Conservation (phyloP, 2,329 filamentous ascomycete genomes). For the Neonectria sp. region DNA sequence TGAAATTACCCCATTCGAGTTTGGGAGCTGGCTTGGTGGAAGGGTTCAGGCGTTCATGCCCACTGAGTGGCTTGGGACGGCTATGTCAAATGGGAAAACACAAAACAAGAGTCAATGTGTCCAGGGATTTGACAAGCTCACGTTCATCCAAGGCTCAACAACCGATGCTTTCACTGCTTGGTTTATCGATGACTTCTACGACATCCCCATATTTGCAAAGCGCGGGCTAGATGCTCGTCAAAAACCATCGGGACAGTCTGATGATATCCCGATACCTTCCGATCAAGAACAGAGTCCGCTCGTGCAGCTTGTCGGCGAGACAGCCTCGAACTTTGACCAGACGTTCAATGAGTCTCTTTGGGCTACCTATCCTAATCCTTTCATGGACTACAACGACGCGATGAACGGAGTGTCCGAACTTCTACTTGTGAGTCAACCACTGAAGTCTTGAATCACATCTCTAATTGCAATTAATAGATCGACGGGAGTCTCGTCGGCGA, state of each 20-base stretch:
- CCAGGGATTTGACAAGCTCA: constrained; percentile 50
- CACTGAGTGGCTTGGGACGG: constrained; percentile 48
- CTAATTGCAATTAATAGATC: background rate
- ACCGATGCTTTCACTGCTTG: constrained; percentile 40
- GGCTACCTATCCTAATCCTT: constrained; percentile 51
- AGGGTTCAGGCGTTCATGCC: constrained; percentile 49
- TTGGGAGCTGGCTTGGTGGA: constrained; percentile 51
- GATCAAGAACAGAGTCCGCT: constrained; percentile 31
- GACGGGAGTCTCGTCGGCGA: background rate
- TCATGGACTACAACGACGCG: constrained; percentile 45
- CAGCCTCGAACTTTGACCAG: constrained; percentile 43
- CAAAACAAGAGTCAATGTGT: constrained; percentile 49
- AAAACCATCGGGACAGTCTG: background rate
- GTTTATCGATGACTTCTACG: background rate
- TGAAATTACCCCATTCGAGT: constrained; percentile 52
- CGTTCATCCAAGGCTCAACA: constrained; percentile 50
- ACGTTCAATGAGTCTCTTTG: constrained; percentile 52
- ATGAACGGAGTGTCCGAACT: constrained; percentile 47
- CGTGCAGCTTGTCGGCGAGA: constrained; percentile 44
- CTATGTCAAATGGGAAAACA: constrained; percentile 43
- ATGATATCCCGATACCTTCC: background rate
- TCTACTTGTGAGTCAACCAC: constrained; percentile 38
- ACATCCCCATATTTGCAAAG: background rate
- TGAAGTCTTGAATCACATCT: constrained; percentile 11
- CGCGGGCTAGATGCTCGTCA: background rate